Base-by-base conservation (phyloP, 2,329 filamentous ascomycete species). In the Exophiala mesophila region DNA sequence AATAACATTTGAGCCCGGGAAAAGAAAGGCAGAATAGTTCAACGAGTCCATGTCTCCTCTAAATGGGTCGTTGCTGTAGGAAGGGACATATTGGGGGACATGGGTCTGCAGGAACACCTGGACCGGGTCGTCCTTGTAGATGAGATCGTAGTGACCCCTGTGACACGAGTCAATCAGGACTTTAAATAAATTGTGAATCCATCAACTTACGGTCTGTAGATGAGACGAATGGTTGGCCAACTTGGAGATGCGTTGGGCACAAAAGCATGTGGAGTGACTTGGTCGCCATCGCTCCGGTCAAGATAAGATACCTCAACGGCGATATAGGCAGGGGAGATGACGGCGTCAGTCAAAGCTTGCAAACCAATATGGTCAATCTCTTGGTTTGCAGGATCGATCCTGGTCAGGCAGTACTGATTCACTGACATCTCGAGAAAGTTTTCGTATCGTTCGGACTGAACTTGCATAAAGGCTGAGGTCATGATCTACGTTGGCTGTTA, bases 351-450 rank as follows among this genome's bases (percentile, higher is more conserved):
- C 36, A 97, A 71, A 2, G 87, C 78, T 46, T 79, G 79, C 49
- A 97, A 74, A 31, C 87, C 86, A n/a, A 95, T 70, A 56, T 96
- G 82, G 55, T 98, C 92, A 50, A 97, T 94, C 67, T 97, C 90
- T 37, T 81, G 79, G 54, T 82, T 77, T 12, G 82, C 74, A 0
- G 84, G 78, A 60, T 94, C 83, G 50, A 97, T 80, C 46, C 75
- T 76, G 10, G 76, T 73, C 28, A 73, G 63, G 60, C 84, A 87
- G 63, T 92, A 90, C 17, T 79, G 71, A 10, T 79, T 74, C 24
- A 92, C 69, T 2, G 72, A 69, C 36, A 69, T 70, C 39, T 78
- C 76, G 18, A 94, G 74, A 60, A 88, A 97, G 5, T 78, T 77
- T 53, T 80, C 72, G 59, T 88, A 96, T 23, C 76, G 71, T 10